Percentiles rank a stretch among this genome's conserved stretches.
Conservation (phyloP, 495 filamentous ascomycete species). For the Tuber melanosporum region DNA sequence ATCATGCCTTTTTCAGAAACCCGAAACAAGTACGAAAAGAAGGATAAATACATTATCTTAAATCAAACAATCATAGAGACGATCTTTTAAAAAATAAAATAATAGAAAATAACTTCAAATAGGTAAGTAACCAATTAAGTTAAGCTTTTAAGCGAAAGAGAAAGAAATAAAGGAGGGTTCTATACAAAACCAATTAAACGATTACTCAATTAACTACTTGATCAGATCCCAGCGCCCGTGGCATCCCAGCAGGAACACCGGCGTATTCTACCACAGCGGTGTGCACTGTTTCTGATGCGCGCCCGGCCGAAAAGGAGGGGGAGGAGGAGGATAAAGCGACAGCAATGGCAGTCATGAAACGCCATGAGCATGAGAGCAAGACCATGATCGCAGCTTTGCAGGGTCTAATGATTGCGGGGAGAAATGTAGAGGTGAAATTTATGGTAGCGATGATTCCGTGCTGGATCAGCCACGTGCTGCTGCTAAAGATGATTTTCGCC, state of each 20-base stretch:
- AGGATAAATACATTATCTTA: neutral
- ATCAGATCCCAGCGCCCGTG: neutral
- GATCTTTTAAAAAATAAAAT: neutral
- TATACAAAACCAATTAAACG: neutral
- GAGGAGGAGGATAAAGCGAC: neutral
- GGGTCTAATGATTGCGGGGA: neutral
- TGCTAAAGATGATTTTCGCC: neutral
- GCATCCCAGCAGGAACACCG: neutral
- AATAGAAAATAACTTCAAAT: neutral
- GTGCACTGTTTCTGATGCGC: neutral
- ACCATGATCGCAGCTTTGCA: neutral
- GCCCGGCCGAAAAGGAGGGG: neutral
- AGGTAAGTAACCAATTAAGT: neutral
- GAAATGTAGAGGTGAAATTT: slow-evolving; percentile 15
- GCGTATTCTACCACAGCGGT: neutral
- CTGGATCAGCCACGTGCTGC: neutral
- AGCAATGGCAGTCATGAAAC: slow-evolving; percentile 3
- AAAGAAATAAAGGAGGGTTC: neutral
- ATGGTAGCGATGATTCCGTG: neutral
- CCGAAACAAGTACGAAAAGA: neutral
- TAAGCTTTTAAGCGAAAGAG: neutral
- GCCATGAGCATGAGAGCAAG: slow-evolving; percentile 2
- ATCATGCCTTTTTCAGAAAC: neutral
- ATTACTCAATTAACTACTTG: slow-evolving; percentile 5
- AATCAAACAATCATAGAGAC: neutral